Conservation (phyloP, 139 green algal genomes). For the Klebsormidium nitens region DNA sequence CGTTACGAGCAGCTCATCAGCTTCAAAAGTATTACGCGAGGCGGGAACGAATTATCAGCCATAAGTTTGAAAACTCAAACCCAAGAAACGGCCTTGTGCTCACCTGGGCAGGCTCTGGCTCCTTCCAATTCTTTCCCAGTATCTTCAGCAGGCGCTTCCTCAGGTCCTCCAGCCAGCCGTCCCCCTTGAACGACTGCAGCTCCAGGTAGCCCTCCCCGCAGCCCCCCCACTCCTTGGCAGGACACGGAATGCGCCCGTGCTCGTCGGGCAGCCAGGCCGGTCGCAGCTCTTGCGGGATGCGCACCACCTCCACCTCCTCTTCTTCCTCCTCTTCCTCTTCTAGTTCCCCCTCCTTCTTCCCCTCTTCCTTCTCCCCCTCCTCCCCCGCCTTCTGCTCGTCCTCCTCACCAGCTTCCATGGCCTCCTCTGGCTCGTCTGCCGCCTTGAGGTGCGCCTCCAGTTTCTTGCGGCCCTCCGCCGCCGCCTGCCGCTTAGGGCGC, state of each 20-base stretch:
- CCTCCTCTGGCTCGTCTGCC: no score
- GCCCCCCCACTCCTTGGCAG: conserved; percentile 20
- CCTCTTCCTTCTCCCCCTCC: background rate
- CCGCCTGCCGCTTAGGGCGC: no score
- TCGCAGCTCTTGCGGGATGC: background rate
- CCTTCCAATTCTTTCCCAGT: background rate
- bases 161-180: background rate
- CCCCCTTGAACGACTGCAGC: conserved; percentile 3
- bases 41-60: no score
- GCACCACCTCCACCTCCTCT: background rate
- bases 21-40: no score
- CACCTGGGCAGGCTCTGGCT: background rate
- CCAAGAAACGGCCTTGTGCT: background rate
- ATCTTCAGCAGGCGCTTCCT: background rate
- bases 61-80: no score
- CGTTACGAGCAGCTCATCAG: no score
- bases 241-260: background rate
- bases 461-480: no score
- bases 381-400: no score
- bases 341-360: background rate
- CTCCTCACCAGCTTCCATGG: no score
- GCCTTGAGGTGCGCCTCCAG: no score
- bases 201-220: conserved; percentile 23
- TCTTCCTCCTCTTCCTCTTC: background rate
- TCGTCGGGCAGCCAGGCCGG: background rate